Base-by-base conservation (phyloP, 1,284 basidiomycete genomes). In the Testicularia cyperi region DNA sequence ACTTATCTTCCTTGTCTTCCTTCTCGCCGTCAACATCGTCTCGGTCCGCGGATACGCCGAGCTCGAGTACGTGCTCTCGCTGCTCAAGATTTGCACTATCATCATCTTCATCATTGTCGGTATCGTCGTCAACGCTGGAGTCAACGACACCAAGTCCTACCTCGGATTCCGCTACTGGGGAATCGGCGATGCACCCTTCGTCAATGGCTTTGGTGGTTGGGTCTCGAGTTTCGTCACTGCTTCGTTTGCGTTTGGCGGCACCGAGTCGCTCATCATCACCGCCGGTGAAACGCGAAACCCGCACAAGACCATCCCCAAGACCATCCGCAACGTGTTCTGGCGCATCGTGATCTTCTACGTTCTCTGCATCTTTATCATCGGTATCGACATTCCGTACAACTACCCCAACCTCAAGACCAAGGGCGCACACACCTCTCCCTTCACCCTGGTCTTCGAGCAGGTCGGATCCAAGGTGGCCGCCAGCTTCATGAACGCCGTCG, bases 41-140 rank as follows among this genome's bases (percentile, higher is more conserved):
- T 86, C 86, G 52, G 86, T 88, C 46, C 67, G 74, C 45, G 84
- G 81, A 71, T 86, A 86, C 55, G 86, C 85, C 66, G 85, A 87
- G 81, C 81, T 83, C 43, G 54, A 60, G 30, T 58, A 49, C 31
- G 30, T 53, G 13, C 40, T 58, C 15, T 56, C 57, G 16, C 37
- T 56, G 9, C 55, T 60, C 56, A 51, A 52, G 44, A 44, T 65
- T 38, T 24, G 32, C 38, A 47, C 48, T 24, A 51, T 65, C 37
- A 43, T 53, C 15, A 27, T 55, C 39, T 49, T 65, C 13, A 44
- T 60, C 38, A 54, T 65, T 18, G 15, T 56, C 36, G 61, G 56
- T 31, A 49, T 71, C 38, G 48, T 68, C 28, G 63, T 71, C 37
- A 46, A 61, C 21, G 51, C 44, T 22, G 42, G 68, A 19, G 49